These are phyloP conservation scores for Phialemonium atrogriseum DNA, from an alignment of 2,329 filamentous ascomycete species.

Conservation along the genomic window DNA sequence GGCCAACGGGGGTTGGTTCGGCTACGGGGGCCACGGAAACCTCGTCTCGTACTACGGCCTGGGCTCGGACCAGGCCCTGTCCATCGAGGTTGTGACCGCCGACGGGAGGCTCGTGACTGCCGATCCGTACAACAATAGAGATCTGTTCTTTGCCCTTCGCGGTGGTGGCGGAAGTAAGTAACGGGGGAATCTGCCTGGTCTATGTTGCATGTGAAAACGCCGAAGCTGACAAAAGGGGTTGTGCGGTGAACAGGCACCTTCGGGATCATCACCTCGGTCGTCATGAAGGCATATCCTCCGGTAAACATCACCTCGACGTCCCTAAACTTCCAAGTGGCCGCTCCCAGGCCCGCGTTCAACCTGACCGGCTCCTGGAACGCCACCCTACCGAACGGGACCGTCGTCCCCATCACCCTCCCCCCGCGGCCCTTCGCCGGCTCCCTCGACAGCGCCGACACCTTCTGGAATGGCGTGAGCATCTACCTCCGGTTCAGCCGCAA, in stretches of 20 bases:
- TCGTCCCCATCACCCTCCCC: constrained; percentile 1
- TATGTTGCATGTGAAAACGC: too few relatives aligned
- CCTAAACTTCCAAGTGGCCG: constrained; percentile 9
- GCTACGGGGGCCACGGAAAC: constrained; percentile 41
- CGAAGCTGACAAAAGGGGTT: too few relatives aligned
- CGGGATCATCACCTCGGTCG: constrained; percentile 16
- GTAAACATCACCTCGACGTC: constrained; percentile 8
- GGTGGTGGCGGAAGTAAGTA: constrained; percentile 24
- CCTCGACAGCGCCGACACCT: constrained; percentile 8
- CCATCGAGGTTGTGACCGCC: constrained; percentile 38
- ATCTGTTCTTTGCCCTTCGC: constrained; percentile 32
- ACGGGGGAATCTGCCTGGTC: too few relatives aligned
- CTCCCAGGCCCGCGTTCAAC: constrained; percentile 1
- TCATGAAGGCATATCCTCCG: constrained; percentile 15
- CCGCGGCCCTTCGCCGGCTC: constrained; percentile 1
- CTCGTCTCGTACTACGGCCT: constrained; percentile 38
- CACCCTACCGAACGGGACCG: constrained; percentile 4
- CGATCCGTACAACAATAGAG: constrained; percentile 24
- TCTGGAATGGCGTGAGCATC: constrained; percentile 15
- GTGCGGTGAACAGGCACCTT: constrained; percentile 15
- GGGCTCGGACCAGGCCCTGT: constrained; percentile 42
- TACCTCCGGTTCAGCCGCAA: constrained; percentile 14
- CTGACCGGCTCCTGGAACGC: background rate
- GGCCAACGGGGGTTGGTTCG: constrained; percentile 41
- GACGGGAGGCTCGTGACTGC: constrained; percentile 36